These are phyloP conservation scores for Venturiaceae sp. DNA, from an alignment of 2,329 filamentous ascomycete genomes.

Conservation along the genomic window DNA sequence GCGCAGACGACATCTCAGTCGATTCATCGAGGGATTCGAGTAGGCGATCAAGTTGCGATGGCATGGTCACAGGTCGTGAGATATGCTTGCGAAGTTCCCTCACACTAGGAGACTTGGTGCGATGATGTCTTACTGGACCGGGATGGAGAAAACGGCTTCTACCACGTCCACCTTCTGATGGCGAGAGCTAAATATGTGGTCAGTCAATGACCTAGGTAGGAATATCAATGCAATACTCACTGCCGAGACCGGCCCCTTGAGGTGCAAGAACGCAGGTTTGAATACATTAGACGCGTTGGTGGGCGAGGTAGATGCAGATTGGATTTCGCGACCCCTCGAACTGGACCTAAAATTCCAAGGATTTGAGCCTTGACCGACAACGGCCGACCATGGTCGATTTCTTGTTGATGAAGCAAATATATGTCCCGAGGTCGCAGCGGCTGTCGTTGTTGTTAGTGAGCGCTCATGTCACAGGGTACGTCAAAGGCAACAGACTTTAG, in stretches of 20 bases:
- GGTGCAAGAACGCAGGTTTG: constrained; percentile 1
- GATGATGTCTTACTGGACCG: not conserved
- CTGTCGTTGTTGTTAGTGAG: not conserved
- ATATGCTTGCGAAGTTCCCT: not conserved
- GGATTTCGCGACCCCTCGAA: not conserved
- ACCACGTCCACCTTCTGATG: constrained; percentile 3
- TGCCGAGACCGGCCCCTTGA: constrained; percentile 2
- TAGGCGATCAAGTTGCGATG: not conserved
- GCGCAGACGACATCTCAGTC: not conserved
- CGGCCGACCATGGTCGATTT: constrained; percentile 13
- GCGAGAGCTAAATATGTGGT: not conserved
- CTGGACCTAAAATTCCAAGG: not conserved
- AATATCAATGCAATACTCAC: not conserved
- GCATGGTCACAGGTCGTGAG: not conserved
- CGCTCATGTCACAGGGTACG: not conserved
- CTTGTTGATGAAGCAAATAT: constrained; percentile 16
- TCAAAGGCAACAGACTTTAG: not conserved
- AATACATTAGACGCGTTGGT: not conserved
- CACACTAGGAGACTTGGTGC: constrained; percentile 2
- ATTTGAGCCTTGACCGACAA: not conserved
- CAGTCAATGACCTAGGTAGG: not conserved
- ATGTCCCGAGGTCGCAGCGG: constrained; percentile 18
- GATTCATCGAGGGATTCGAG: not conserved
- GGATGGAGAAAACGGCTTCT: not conserved
- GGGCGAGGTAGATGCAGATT: constrained; percentile 4